These are phyloP conservation scores for Poteriospumella lacustris DNA, from an alignment of 108 stramenopile genomes.

Conservation along the genomic window DNA sequence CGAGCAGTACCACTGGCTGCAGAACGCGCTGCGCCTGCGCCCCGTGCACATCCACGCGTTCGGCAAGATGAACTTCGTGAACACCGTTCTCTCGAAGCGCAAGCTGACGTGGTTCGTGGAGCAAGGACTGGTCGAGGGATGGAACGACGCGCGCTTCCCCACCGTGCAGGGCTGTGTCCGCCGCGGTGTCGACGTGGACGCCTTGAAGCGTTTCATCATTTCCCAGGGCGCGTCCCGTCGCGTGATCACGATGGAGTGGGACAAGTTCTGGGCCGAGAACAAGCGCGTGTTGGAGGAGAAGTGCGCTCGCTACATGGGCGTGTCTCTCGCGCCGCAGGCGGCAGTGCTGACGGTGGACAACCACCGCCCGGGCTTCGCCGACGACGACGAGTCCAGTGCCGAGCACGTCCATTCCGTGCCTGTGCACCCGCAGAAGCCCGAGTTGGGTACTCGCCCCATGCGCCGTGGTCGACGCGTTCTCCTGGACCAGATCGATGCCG, in stretches of 20 bases:
- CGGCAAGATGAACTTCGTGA: conserved; percentile 90
- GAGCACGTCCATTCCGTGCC: neutral
- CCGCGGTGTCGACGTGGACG: conserved; percentile 72
- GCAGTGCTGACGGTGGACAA: conserved; percentile 65
- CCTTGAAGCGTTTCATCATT: conserved; percentile 76
- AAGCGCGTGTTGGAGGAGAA: conserved; percentile 86
- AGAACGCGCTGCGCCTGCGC: conserved; percentile 68
- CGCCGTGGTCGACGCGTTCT: conserved; percentile 63
- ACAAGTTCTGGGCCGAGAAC: conserved; percentile 94
- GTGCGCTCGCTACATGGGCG: conserved; percentile 89
- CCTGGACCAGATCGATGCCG: conserved; percentile 81
- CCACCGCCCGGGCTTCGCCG: too few relatives aligned
- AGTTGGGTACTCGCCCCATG: conserved; percentile 49
- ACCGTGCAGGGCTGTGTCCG: conserved; percentile 65
- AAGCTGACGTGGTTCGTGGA: conserved; percentile 99
- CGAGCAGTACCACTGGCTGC: conserved; percentile 91
- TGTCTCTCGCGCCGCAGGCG: conserved; percentile 61
- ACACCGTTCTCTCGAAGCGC: conserved; percentile 91
- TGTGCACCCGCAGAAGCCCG: conserved; percentile 19
- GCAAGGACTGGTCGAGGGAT: conserved; percentile 80
- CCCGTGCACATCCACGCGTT: conserved; percentile 87
- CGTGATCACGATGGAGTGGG: conserved; percentile 94
- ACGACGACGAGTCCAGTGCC: conserved; percentile 33
- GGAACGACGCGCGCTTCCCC: conserved; percentile 97
- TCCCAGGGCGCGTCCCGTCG: conserved; percentile 63